Conservation (phyloP, 805 yeast genomes). For the Nakazawaea ishiwadae region DNA sequence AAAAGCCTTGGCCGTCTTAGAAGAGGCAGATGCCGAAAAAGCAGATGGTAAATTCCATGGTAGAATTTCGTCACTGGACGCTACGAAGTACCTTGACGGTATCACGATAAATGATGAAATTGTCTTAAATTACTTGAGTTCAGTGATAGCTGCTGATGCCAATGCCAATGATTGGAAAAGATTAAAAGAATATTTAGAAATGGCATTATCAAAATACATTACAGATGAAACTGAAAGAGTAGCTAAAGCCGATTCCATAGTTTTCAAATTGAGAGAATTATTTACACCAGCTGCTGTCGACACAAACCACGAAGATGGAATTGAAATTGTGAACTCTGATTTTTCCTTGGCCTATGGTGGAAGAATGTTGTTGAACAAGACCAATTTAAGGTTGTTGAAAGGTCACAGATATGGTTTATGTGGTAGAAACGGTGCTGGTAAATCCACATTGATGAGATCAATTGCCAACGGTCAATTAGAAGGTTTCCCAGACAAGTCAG, state of each 20-base stretch:
- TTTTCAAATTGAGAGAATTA: conserved; percentile 48
- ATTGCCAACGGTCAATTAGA: conserved; percentile 95
- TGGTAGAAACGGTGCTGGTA: conserved; percentile 99
- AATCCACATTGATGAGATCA: conserved; percentile 94
- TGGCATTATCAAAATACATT: conserved; percentile 31
- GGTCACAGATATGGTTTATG: conserved; percentile 97
- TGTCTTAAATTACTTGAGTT: conserved; percentile 44
- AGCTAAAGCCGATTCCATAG: conserved; percentile 37
- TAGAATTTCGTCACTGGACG: conserved; percentile 54
- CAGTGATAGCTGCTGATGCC: conserved; percentile 52
- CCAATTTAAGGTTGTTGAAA: conserved; percentile 78
- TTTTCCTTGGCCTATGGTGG: conserved; percentile 97
- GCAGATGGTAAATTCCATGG: conserved; percentile 75
- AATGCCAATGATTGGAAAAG: conserved; percentile 73
- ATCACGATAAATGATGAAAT: conserved; percentile 30
- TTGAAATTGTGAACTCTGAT: conserved; percentile 89
- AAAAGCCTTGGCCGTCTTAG: conserved; percentile 78
- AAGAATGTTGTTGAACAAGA: conserved; percentile 92
- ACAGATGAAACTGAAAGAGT: conserved; percentile 29
- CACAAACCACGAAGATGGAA: conserved; percentile 70
- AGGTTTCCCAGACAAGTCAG: conserved; percentile 90
- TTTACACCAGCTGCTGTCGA: conserved; percentile 49
- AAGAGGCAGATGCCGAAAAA: conserved; percentile 70
- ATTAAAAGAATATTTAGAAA: conserved; percentile 48
- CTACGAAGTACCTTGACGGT: conserved; percentile 37